Evolutionary conservation across 805 yeast species (phyloP).

Genomic region (Yamadazyma takamatsuzukensis): DNA sequence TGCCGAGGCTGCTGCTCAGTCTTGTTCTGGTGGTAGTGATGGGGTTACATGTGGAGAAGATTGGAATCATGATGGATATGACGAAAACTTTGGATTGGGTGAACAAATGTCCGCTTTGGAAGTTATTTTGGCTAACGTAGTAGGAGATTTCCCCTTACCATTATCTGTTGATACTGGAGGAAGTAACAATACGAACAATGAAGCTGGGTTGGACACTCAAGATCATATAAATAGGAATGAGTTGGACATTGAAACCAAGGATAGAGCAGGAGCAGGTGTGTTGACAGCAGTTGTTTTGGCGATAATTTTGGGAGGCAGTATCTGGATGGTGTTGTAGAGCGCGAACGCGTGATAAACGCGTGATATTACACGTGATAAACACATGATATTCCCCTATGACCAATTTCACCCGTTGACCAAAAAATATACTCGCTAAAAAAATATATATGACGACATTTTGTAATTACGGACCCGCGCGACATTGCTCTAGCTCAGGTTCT

Average conservation of each 20-base stretch:
- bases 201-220: slow-evolving; percentile 34
- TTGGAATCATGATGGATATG: slow-evolving; percentile 65
- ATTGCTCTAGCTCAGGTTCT: no score
- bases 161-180: slow-evolving; percentile 35
- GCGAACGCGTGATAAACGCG: no score
- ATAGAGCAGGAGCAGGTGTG: slow-evolving; percentile 88
- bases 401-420: no score
- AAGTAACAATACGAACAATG: slow-evolving; percentile 27
- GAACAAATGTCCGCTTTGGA: slow-evolving; percentile 82
- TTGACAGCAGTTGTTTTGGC: slow-evolving; percentile 73
- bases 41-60: slow-evolving; percentile 80
- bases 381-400: no score
- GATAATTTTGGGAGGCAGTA: slow-evolving; percentile 57
- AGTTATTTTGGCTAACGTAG: slow-evolving; percentile 41
- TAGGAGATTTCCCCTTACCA: slow-evolving; percentile 25
- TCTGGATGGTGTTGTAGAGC: slow-evolving; percentile 79
- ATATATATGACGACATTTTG: no score
- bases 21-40: slow-evolving; percentile 83
- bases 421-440: no score
- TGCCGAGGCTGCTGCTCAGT: slow-evolving; percentile 69
- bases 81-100: slow-evolving; percentile 70
- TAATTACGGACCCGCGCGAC: no score
- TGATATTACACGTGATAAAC: no score
- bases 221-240: slow-evolving; percentile 37
- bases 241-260: slow-evolving; percentile 54